Conservation (phyloP, 495 filamentous ascomycete species). For the Immersiella caudata region DNA sequence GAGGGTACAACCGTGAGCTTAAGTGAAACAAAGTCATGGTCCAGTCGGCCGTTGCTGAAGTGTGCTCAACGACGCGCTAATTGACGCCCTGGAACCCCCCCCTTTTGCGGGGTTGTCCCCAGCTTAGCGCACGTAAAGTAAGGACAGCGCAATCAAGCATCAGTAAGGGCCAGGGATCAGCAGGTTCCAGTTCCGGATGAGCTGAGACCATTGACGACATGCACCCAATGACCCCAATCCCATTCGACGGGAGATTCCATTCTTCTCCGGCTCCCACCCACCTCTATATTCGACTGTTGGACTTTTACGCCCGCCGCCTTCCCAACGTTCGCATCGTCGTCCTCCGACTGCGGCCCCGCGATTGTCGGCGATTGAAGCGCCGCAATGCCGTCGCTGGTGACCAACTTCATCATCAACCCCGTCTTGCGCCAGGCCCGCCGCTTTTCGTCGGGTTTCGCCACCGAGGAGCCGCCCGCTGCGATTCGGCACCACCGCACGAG, state of each 20-base stretch:
- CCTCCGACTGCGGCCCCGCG: background rate
- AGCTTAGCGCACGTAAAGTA: conserved; percentile 16
- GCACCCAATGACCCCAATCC: background rate
- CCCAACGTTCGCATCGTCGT: background rate
- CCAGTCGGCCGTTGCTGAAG: background rate
- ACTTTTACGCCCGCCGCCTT: background rate
- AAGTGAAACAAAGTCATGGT: background rate
- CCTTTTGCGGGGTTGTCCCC: background rate
- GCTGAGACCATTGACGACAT: conserved; percentile 15
- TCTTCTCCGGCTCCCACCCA: background rate
- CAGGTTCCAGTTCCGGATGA: background rate
- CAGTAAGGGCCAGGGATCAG: background rate
- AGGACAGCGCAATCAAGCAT: background rate
- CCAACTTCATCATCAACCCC: conserved; percentile 74
- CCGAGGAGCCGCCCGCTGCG: conserved; percentile 30
- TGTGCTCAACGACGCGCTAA: background rate
- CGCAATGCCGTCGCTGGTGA: conserved; percentile 74
- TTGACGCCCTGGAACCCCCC: background rate
- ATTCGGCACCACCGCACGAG: conserved; percentile 25
- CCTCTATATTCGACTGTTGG: background rate
- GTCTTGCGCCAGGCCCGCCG: conserved; percentile 75
- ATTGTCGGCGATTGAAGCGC: conserved; percentile 5
- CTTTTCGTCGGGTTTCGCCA: conserved; percentile 54
- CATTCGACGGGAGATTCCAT: background rate
- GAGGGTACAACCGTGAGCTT: background rate